Conservation (phyloP, 176 grass and related monocot genomes). For the Chrysopogon serrulatus region DNA sequence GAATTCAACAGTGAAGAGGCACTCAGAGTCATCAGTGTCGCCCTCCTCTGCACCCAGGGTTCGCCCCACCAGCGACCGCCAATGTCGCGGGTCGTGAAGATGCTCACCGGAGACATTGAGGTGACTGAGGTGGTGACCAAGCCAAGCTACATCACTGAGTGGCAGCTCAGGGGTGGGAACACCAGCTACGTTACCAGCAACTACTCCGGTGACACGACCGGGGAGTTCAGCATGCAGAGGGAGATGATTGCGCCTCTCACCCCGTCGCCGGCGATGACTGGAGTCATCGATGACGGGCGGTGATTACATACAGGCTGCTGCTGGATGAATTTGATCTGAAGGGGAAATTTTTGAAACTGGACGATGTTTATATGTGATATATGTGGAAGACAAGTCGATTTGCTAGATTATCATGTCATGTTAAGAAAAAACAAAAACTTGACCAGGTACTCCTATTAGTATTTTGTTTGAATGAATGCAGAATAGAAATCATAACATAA, state of each 20-base stretch:
- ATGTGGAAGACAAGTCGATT: not conserved
- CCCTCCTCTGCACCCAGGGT: conserved; percentile 49
- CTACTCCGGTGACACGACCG: not conserved
- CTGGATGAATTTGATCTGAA: not conserved
- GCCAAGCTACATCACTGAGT: conserved; percentile 59
- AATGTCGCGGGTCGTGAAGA: conserved; percentile 49
- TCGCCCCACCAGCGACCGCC: conserved; percentile 43
- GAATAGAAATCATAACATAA: too few relatives aligned
- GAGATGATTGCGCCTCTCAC: not conserved
- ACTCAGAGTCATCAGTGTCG: conserved; percentile 30
- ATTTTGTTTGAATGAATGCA: not conserved
- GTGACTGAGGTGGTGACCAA: conserved; percentile 28
- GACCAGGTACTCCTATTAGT: not conserved
- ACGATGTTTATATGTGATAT: not conserved
- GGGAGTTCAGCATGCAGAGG: not conserved
- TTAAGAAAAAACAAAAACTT: not conserved
- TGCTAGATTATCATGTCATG: not conserved
- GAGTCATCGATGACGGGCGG: not conserved
- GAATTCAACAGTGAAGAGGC: conserved; percentile 24
- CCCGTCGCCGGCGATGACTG: conserved; percentile 2
- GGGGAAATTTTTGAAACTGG: not conserved
- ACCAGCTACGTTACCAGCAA: conserved; percentile 4
- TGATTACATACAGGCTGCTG: not conserved
- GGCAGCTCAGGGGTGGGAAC: conserved; percentile 39
- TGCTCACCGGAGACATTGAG: conserved; percentile 38